A percentile compares a stretch with the other conserved stretches of the same genome.
These are phyloP conservation scores for Ophiostoma populinum DNA, from an alignment of 2,329 filamentous ascomycete genomes.

Conservation along the genomic window DNA sequence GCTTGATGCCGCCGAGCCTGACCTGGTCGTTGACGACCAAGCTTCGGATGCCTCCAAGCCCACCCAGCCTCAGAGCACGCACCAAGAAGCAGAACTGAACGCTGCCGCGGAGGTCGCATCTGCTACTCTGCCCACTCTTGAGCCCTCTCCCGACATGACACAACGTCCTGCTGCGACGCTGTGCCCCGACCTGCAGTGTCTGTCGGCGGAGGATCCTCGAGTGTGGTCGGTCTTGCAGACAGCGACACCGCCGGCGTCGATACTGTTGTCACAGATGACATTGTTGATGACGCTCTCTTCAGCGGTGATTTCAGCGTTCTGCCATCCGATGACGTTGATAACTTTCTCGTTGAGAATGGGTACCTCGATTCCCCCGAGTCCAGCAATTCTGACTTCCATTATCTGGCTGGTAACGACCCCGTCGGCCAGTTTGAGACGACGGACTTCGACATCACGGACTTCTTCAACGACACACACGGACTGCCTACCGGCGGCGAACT, in stretches of 20 bases:
- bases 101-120: slow-evolving; percentile 11
- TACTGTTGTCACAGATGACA: slow-evolving; percentile 35
- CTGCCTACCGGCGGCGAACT: slow-evolving; percentile 23
- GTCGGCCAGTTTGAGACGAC: slow-evolving; percentile 22
- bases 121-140: slow-evolving; percentile 14
- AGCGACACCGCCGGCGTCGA: slow-evolving; percentile 22
- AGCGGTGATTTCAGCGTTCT: slow-evolving; percentile 50
- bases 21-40: slow-evolving; percentile 5
- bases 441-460: slow-evolving; percentile 33
- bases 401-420: slow-evolving; percentile 44
- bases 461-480: slow-evolving; percentile 32
- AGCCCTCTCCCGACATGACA: slow-evolving; percentile 70
- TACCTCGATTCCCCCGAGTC: slow-evolving; percentile 57
- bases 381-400: slow-evolving; percentile 48
- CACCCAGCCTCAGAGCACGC: neutral
- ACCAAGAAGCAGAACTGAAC: neutral
- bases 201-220: slow-evolving; percentile 50
- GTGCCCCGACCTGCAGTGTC: slow-evolving; percentile 98
- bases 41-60: neutral
- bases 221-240: slow-evolving; percentile 27
- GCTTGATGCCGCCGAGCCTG: slow-evolving; percentile 23
- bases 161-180: slow-evolving; percentile 99
- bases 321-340: slow-evolving; percentile 54
- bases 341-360: slow-evolving; percentile 59
- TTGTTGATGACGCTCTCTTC: slow-evolving; percentile 49